These are phyloP conservation scores for Arthrobotrys conoides DNA, from an alignment of 2,329 filamentous ascomycete species.

Conservation along the genomic window DNA sequence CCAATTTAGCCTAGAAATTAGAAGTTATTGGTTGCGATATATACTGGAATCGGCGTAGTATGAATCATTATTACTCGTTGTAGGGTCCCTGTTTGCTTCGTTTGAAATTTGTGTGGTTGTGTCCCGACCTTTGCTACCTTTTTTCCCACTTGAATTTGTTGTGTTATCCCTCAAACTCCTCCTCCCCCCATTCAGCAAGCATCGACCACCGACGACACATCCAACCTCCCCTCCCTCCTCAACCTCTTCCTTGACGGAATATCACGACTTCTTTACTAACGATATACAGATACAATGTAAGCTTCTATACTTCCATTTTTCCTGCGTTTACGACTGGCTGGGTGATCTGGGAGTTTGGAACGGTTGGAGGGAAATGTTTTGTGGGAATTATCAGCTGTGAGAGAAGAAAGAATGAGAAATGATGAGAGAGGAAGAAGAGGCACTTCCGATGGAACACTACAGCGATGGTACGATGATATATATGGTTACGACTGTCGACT, in stretches of 20 bases:
- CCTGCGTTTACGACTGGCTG: background rate
- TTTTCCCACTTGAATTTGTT: conserved; percentile 31
- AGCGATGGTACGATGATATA: background rate
- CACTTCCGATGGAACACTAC: conserved; percentile 4
- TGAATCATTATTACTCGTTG: conserved; percentile 45
- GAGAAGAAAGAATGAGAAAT: background rate
- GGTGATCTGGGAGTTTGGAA: conserved; percentile 24
- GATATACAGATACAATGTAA: conserved; percentile 55
- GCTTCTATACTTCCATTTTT: conserved; percentile 15
- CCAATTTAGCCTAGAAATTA: conserved; percentile 5
- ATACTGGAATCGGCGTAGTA: conserved; percentile 12
- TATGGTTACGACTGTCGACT: background rate
- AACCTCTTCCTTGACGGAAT: conserved; percentile 27
- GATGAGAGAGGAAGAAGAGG: no score
- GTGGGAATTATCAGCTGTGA: conserved; percentile 12
- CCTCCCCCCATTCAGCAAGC: conserved; percentile 29
- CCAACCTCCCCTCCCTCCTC: conserved; percentile 22
- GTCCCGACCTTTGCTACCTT: background rate
- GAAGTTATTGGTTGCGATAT: conserved; percentile 17
- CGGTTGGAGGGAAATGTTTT: conserved; percentile 6
- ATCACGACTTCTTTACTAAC: conserved; percentile 48
- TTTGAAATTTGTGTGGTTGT: conserved; percentile 41
- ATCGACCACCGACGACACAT: conserved; percentile 48
- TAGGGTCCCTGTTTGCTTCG: background rate
- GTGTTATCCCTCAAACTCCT: background rate